A percentile compares a stretch with the other conserved stretches of the same genome.
Conservation (phyloP, 192 early-diverging fungal genomes). For the Coemansia sp. region DNA sequence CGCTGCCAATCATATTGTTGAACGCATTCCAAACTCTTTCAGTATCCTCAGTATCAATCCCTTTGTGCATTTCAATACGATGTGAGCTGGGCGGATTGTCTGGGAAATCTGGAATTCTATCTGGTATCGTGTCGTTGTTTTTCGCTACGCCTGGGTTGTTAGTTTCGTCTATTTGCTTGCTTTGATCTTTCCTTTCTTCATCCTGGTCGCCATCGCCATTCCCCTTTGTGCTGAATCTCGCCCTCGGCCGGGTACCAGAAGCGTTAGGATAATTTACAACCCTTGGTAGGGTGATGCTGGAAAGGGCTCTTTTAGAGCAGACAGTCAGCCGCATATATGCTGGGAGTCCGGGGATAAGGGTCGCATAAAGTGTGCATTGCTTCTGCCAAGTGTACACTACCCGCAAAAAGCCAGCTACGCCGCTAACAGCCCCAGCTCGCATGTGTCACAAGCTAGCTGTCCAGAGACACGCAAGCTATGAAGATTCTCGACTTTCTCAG, state of each 20-base stretch:
- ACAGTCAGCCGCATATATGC: not conserved
- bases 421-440: conserved; percentile 8
- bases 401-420: not conserved
- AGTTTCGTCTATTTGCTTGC: not conserved
- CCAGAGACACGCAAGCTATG: not conserved
- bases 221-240: not conserved
- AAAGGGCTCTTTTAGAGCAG: not conserved
- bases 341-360: not conserved
- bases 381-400: not conserved
- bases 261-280: not conserved
- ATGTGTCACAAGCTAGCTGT: not conserved
- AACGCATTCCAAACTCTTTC: conserved; percentile 37
- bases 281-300: not conserved
- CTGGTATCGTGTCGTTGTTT: not conserved
- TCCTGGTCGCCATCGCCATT: not conserved
- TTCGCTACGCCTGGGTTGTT: not conserved
- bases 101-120: not conserved
- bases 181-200: not conserved
- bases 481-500: not conserved
- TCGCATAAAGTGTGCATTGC: not conserved
- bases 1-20: conserved; percentile 18
- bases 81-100: conserved; percentile 11
- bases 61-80: conserved; percentile 26
- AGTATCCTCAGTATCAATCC: conserved; percentile 18
- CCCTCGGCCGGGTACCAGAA: not conserved